Evolutionary conservation across 2,329 filamentous ascomycete species (phyloP).

Genomic region (Dothistroma pini): DNA sequence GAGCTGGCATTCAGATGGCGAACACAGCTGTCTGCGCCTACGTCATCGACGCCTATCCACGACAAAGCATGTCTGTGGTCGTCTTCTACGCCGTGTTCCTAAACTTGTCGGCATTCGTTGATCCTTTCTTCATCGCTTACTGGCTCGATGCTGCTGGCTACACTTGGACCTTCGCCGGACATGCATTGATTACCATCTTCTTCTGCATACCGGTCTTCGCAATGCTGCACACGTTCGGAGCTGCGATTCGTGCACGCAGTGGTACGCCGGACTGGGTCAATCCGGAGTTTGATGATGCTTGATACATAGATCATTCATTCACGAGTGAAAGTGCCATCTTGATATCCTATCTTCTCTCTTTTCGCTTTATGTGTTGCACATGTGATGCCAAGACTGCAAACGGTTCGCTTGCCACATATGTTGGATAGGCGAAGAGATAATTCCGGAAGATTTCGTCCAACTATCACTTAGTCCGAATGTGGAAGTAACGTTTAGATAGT

Average conservation of each 20-base stretch:
- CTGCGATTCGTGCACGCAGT: constrained; percentile 9
- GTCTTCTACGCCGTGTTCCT: constrained; percentile 22
- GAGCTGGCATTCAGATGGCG: constrained; percentile 21
- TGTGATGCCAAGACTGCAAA: too few relatives aligned
- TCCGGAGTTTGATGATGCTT: constrained; percentile 17
- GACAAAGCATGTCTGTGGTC: constrained; percentile 21
- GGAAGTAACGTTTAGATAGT: too few relatives aligned
- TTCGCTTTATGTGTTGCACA: too few relatives aligned
- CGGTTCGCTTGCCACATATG: too few relatives aligned
- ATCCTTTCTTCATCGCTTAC: constrained; percentile 20
- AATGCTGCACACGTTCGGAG: constrained; percentile 15
- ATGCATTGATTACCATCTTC: constrained; percentile 18
- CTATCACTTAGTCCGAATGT: too few relatives aligned
- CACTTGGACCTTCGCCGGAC: constrained; percentile 20
- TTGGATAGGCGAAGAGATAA: too few relatives aligned
- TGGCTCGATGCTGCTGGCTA: constrained; percentile 19
- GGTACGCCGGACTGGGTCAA: constrained; percentile 18
- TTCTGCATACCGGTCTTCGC: constrained; percentile 20
- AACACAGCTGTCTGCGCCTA: constrained; percentile 20
- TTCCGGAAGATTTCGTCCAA: too few relatives aligned
- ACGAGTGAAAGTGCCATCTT: too few relatives aligned
- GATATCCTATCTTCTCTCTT: too few relatives aligned
- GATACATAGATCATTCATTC: too few relatives aligned
- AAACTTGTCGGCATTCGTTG: constrained; percentile 18
- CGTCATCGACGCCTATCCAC: constrained; percentile 18